Conservation (phyloP, 352 stramenopile genomes). For the Globisporangium irregulare region DNA sequence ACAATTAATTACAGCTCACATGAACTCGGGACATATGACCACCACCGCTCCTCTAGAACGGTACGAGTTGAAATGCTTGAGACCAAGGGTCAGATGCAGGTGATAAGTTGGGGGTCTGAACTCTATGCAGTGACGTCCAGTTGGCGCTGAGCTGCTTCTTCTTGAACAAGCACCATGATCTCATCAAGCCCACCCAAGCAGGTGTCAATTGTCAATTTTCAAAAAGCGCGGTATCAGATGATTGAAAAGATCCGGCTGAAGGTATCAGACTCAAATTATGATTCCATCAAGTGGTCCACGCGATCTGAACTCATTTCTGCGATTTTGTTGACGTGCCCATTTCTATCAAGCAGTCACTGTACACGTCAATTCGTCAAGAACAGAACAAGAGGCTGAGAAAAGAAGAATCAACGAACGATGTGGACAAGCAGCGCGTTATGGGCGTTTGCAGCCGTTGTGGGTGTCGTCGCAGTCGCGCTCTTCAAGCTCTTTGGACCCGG, state of each 20-base stretch:
- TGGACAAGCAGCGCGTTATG: conserved; percentile 23
- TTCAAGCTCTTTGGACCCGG: conserved; percentile 50
- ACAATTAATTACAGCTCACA: not conserved
- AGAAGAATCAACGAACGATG: conserved; percentile 10
- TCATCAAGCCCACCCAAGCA: not conserved
- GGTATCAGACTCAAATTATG: not conserved
- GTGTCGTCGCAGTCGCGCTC: conserved; percentile 16
- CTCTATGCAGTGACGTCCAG: not conserved
- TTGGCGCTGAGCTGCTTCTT: not conserved
- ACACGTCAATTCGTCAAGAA: not conserved
- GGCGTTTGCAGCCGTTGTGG: conserved; percentile 24
- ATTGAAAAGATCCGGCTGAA: not conserved
- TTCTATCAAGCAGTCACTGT: not conserved
- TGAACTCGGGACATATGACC: not conserved
- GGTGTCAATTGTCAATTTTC: not conserved
- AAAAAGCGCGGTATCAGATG: conserved; percentile 1
- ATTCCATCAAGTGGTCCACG: conserved; percentile 5
- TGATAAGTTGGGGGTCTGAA: not conserved
- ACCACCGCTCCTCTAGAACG: too few species aligned
- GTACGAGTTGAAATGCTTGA: not conserved
- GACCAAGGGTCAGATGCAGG: not conserved
- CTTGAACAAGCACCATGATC: not conserved
- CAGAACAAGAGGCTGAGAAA: not conserved
- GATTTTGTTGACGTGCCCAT: not conserved
- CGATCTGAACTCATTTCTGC: conserved; percentile 12